Evolutionary conservation across 108 stramenopile genomes (phyloP).

Genomic region (Discostella pseudostelligera): DNA sequence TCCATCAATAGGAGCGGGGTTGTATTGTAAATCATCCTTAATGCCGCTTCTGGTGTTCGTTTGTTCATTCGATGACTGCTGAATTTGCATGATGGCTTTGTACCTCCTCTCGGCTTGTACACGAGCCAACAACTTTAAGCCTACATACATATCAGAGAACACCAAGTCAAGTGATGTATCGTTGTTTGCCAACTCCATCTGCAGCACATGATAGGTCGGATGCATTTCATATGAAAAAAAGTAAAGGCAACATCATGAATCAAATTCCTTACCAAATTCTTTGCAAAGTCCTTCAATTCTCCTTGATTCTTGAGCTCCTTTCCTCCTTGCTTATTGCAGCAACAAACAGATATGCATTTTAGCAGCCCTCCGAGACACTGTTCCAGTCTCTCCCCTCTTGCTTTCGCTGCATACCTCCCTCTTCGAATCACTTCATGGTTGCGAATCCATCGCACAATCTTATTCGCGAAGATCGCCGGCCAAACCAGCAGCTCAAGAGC

Average conservation of each 20-base stretch:
- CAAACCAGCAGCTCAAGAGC: conserved; percentile 21
- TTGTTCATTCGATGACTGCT: background rate
- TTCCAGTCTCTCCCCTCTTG: conserved; percentile 32
- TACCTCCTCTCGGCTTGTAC: conserved; percentile 37
- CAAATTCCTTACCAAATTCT: conserved; percentile 24
- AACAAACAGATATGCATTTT: conserved; percentile 25
- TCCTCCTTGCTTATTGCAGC: conserved; percentile 11
- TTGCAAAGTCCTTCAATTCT: conserved; percentile 46
- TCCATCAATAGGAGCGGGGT: conserved; percentile 2
- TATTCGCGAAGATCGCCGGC: conserved; percentile 15
- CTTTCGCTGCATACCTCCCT: conserved; percentile 20
- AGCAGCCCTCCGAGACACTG: conserved; percentile 24
- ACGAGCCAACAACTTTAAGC: conserved; percentile 33
- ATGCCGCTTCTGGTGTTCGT: background rate
- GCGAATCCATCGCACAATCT: conserved; percentile 15
- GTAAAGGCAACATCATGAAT: too few relatives aligned
- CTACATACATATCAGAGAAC: conserved; percentile 42
- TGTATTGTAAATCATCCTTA: too few relatives aligned
- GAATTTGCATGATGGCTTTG: conserved; percentile 21
- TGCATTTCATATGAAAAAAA: too few relatives aligned
- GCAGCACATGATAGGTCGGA: background rate
- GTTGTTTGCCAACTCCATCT: conserved; percentile 51
- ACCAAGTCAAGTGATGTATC: conserved; percentile 37
- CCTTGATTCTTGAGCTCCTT: conserved; percentile 19
- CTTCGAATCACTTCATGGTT: conserved; percentile 1